Percentiles rank a stretch among this genome's conserved stretches.
These are phyloP conservation scores for Stagonosporopsis rhizophila DNA, from an alignment of 2,329 filamentous ascomycete genomes.

Conservation along the genomic window DNA sequence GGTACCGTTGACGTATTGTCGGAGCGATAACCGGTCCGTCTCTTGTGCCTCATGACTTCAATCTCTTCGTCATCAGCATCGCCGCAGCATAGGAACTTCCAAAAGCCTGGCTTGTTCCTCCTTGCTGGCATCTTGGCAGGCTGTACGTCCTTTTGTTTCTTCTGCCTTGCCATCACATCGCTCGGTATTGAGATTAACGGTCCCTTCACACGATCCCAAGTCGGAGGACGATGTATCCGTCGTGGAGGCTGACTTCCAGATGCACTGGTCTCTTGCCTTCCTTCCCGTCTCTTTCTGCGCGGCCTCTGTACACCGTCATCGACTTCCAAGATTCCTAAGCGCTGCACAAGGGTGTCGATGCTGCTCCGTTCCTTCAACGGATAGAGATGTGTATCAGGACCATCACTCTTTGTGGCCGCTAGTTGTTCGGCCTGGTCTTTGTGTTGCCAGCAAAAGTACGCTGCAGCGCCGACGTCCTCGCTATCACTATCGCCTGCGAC, in stretches of 20 bases:
- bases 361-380: conserved; percentile 73
- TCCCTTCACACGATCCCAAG: conserved; percentile 55
- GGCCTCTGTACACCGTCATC: conserved; percentile 52
- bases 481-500: conserved; percentile 54
- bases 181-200: conserved; percentile 55
- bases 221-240: conserved; percentile 49
- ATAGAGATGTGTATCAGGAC: conserved; percentile 54
- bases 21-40: conserved; percentile 28
- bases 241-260: conserved; percentile 28
- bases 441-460: conserved; percentile 94
- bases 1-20: conserved; percentile 19
- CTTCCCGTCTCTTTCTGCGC: conserved; percentile 40
- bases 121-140: conserved; percentile 25
- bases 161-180: conserved; percentile 44
- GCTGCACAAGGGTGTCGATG: conserved; percentile 84
- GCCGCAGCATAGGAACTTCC: conserved; percentile 53
- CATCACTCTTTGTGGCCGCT: conserved; percentile 26
- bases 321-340: conserved; percentile 76
- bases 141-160: conserved; percentile 28
- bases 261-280: conserved; percentile 23
- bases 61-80: conserved; percentile 50
- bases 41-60: conserved; percentile 53
- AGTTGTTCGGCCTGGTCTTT: conserved; percentile 75
- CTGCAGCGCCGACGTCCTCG: conserved; percentile 62
- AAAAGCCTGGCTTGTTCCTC: conserved; percentile 48